Evolutionary conservation across 2,329 filamentous ascomycete species (phyloP).

Genomic region (Sporothrix schenckii): DNA sequence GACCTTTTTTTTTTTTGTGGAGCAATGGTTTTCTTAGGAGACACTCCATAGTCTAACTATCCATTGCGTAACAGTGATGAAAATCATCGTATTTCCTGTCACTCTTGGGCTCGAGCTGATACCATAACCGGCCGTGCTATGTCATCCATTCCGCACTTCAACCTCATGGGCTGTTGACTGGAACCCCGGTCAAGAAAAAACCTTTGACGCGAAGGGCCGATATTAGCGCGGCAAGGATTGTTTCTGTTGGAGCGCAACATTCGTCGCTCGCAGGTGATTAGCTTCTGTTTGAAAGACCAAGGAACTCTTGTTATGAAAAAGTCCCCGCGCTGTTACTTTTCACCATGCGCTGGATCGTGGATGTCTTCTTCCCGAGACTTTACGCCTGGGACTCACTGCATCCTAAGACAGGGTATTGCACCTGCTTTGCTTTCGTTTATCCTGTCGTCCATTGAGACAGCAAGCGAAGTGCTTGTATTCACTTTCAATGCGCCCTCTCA

Average conservation of each 20-base stretch:
- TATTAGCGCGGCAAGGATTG: constrained; percentile 9
- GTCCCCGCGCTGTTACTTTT: constrained; percentile 13
- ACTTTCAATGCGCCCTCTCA: not conserved
- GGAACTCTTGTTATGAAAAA: not conserved
- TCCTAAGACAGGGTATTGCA: not conserved
- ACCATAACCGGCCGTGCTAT: not conserved
- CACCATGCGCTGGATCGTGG: constrained; percentile 10
- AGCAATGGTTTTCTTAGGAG: not conserved
- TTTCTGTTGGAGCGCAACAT: not conserved
- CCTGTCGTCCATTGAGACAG: not conserved
- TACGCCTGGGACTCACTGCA: not conserved
- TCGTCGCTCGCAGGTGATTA: not conserved
- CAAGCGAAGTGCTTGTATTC: not conserved
- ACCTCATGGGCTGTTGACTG: not conserved
- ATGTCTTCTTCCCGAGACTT: not conserved
- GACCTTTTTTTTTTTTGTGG: too few species aligned
- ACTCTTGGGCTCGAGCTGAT: not conserved
- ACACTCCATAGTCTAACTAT: too few species aligned
- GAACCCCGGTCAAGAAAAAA: not conserved
- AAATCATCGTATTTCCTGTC: not conserved
- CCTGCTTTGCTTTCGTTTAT: not conserved
- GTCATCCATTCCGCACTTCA: not conserved
- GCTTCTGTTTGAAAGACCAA: not conserved
- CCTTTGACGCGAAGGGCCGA: constrained; percentile 14
- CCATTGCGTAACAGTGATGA: too few species aligned